Evolutionary conservation across 1,284 basidiomycete genomes (phyloP).

Genomic region (Golubevia pallescens): DNA sequence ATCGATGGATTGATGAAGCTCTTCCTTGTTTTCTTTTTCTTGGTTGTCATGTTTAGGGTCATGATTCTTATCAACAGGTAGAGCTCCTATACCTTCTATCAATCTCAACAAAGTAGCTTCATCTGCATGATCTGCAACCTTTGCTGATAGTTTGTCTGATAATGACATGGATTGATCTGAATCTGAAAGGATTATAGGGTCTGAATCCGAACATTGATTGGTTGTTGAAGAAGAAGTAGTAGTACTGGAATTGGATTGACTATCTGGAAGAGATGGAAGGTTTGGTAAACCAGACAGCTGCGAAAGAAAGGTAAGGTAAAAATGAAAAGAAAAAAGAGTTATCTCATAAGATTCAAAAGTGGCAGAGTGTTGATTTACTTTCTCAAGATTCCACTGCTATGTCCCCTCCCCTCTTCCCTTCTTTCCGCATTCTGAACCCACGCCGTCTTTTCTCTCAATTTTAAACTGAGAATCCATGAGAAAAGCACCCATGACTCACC

Average conservation of each 20-base stretch:
- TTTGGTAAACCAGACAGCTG: not conserved
- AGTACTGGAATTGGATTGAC: too few species aligned
- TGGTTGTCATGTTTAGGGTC: not conserved
- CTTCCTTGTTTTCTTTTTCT: not conserved
- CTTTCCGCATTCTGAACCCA: slow-evolving; percentile 14
- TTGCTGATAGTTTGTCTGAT: not conserved
- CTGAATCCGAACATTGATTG: not conserved
- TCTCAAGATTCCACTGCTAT: too few species aligned
- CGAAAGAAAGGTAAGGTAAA: too few species aligned
- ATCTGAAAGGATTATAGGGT: not conserved
- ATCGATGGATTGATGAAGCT: not conserved
- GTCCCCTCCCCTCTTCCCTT: slow-evolving; percentile 8
- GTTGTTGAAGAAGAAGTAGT: not conserved
- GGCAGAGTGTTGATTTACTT: slow-evolving; percentile 16
- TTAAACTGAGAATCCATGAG: too few species aligned
- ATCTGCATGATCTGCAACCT: not conserved
- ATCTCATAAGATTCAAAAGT: too few species aligned
- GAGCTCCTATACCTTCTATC: not conserved
- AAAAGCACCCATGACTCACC: slow-evolving; percentile 25
- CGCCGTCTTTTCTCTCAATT: too few species aligned
- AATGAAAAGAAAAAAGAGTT: too few species aligned
- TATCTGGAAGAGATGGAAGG: not conserved
- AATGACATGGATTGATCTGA: not conserved
- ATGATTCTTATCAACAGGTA: not conserved
- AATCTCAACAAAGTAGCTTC: not conserved